Evolutionary conservation across 371 early-diverging fungal genomes (phyloP).

Genomic region (Actinomucor elegans): DNA sequence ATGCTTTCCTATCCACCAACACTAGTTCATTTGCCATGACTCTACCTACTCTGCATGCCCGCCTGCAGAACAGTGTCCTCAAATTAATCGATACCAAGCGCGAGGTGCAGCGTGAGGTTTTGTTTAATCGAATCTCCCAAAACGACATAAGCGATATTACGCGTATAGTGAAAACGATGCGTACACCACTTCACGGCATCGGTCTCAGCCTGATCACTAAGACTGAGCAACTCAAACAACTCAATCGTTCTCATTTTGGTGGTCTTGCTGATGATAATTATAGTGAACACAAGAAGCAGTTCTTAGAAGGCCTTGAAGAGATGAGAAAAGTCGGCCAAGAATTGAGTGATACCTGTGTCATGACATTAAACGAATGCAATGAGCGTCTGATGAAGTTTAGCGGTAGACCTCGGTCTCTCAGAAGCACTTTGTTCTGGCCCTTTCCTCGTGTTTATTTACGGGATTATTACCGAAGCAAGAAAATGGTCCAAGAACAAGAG

Average conservation of each 20-base stretch:
- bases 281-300: slow-evolving; percentile 1
- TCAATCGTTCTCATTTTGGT: neutral
- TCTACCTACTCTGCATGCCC: slow-evolving; percentile 28
- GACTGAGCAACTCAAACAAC: slow-evolving; percentile 4
- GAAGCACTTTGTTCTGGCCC: slow-evolving; percentile 37
- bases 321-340: slow-evolving; percentile 13
- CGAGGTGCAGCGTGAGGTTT: slow-evolving; percentile 40
- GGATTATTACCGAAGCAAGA: slow-evolving; percentile 2
- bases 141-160: slow-evolving; percentile 34
- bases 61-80: slow-evolving; percentile 29
- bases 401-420: slow-evolving; percentile 10
- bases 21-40: slow-evolving; percentile 5
- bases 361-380: slow-evolving; percentile 11
- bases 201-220: slow-evolving; percentile 36
- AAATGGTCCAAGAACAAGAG: neutral
- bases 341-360: slow-evolving; percentile 11
- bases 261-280: neutral
- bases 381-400: slow-evolving; percentile 10
- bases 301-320: slow-evolving; percentile 3
- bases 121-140: slow-evolving; percentile 28
- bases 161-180: slow-evolving; percentile 31
- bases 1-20: slow-evolving; percentile 23
- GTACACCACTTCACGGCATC: slow-evolving; percentile 36
- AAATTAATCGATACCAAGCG: slow-evolving; percentile 43
- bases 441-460: slow-evolving; percentile 34